These are phyloP conservation scores for Solanum sitiens DNA, from an alignment of 257 asterid genomes.

Conservation along the genomic window DNA sequence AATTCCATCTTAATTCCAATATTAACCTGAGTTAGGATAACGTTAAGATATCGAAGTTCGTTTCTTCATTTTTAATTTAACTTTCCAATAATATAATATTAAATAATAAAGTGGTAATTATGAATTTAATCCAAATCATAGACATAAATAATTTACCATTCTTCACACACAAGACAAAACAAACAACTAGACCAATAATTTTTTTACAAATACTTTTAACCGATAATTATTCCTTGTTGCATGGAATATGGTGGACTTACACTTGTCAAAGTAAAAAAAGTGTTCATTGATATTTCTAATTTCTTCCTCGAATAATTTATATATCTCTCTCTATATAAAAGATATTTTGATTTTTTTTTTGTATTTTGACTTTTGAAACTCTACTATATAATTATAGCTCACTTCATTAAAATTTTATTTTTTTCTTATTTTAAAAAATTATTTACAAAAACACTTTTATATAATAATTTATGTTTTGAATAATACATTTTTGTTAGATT, in stretches of 20 bases:
- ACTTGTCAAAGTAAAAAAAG: background rate
- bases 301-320: background rate
- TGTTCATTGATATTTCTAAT: background rate
- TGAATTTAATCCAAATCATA: background rate
- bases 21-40: background rate
- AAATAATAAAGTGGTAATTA: background rate
- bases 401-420: background rate
- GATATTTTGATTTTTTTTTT: background rate
- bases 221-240: background rate
- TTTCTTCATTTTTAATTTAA: background rate
- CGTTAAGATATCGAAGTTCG: background rate
- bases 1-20: background rate
- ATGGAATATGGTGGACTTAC: background rate
- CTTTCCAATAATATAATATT: background rate
- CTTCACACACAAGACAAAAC: background rate
- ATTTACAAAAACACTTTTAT: background rate
- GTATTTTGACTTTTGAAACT: background rate
- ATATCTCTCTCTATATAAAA: background rate
- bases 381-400: background rate
- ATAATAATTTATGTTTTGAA: background rate
- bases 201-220: background rate
- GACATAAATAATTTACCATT: background rate
- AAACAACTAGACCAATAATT: background rate
- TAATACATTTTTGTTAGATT: background rate
- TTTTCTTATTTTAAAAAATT: no score